Percentiles rank a stretch among this genome's conserved stretches.
Evolutionary conservation across 2,329 filamentous ascomycete species (phyloP).

Genomic region (Escovopsis sp.): DNA sequence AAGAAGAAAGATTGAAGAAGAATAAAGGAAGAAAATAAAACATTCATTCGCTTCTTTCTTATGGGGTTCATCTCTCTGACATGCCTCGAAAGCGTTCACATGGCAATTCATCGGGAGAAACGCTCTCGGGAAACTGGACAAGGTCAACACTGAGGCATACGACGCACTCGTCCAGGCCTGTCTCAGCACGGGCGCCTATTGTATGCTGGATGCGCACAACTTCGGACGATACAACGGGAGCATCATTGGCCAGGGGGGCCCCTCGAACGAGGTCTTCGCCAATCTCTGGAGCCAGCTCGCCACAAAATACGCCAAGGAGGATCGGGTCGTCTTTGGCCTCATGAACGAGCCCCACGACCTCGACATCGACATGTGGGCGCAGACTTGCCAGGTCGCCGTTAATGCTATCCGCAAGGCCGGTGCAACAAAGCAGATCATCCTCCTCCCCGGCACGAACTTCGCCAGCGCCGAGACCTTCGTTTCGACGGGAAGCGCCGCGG

Average conservation of each 20-base stretch:
- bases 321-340: conserved; percentile 42
- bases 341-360: conserved; percentile 58
- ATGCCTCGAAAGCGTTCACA: conserved; percentile 18
- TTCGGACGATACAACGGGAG: conserved; percentile 45
- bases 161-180: conserved; percentile 42
- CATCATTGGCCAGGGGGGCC: conserved; percentile 52
- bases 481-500: conserved; percentile 33
- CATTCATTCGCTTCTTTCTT: no score
- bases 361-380: conserved; percentile 41
- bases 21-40: no score
- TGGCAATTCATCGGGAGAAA: conserved; percentile 48
- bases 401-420: conserved; percentile 50
- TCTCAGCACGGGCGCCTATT: conserved; percentile 38
- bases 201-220: conserved; percentile 46
- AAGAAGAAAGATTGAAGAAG: no score
- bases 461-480: conserved; percentile 35
- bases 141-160: conserved; percentile 33
- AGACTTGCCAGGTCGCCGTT: conserved; percentile 46
- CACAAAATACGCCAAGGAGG: conserved; percentile 39
- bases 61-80: no score
- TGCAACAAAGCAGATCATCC: conserved; percentile 49
- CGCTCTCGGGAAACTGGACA: conserved; percentile 32
- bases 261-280: conserved; percentile 42
- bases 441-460: conserved; percentile 45
- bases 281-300: conserved; percentile 44